Conservation (phyloP, 2,329 filamentous ascomycete genomes). For the Lomentospora prolificans region DNA sequence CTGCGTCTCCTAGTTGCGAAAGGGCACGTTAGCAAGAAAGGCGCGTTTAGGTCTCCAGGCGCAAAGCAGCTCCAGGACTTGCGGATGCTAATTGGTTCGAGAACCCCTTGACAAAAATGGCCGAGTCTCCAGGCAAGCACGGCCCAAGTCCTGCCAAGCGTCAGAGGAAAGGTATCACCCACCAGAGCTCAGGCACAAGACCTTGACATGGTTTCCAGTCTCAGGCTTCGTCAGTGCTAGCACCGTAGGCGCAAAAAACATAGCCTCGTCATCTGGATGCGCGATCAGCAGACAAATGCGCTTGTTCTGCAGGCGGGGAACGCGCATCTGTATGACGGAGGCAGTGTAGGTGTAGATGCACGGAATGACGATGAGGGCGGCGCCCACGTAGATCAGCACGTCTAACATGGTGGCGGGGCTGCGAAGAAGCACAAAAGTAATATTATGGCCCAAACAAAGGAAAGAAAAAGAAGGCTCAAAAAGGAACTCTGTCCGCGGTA, state of each 20-base stretch:
- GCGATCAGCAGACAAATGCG: constrained; percentile 88
- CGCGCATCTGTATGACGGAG: constrained; percentile 34
- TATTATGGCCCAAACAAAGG: not conserved
- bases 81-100: too few species aligned
- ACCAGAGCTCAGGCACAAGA: constrained; percentile 85
- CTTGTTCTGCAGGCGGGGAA: constrained; percentile 68
- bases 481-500: not conserved
- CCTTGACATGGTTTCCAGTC: constrained; percentile 83
- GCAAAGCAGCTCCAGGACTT: too few species aligned
- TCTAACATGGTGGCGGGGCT: constrained; percentile 7
- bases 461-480: not conserved
- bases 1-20: constrained; percentile 57
- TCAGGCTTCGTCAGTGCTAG: constrained; percentile 72
- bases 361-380: constrained; percentile 32
- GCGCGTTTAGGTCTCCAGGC: not conserved
- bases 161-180: constrained; percentile 13
- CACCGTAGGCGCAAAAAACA: constrained; percentile 94
- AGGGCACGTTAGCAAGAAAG: constrained; percentile 7
- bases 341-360: constrained; percentile 43
- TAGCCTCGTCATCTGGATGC: constrained; percentile 96
- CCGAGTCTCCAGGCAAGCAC: too few species aligned
- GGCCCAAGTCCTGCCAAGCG: too few species aligned
- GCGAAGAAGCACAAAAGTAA: not conserved
- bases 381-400: constrained; percentile 16
- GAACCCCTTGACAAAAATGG: too few species aligned